Conservation (phyloP, 345 rosid species). For the Passiflora organensis region DNA sequence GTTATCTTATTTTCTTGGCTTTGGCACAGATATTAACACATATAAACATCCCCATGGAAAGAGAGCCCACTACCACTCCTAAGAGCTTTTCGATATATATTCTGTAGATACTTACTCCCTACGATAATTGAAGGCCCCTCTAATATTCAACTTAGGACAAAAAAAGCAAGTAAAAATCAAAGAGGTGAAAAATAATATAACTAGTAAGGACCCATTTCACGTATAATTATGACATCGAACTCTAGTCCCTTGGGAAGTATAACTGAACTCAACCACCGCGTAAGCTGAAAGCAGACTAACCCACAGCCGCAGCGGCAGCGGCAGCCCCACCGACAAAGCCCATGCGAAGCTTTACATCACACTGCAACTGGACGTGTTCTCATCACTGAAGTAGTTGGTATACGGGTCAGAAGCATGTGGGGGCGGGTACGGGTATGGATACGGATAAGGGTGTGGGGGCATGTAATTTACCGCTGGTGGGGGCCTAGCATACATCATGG, state of each 20-base stretch:
- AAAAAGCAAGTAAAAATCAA: conserved; percentile 7
- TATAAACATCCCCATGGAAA: conserved; percentile 41
- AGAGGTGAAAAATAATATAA: conserved; percentile 9
- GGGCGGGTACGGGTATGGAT: conserved; percentile 42
- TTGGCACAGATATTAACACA: conserved; percentile 38
- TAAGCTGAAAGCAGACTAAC: conserved; percentile 12
- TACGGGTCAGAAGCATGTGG: conserved; percentile 32
- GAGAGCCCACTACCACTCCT: conserved; percentile 26
- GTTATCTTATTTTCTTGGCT: conserved; percentile 17
- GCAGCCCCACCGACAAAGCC: background rate
- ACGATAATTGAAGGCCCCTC: conserved; percentile 33
- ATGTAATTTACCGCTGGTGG: conserved; percentile 78
- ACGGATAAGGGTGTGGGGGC: conserved; percentile 58
- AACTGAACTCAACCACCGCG: conserved; percentile 11
- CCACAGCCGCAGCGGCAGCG: background rate
- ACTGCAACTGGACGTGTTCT: conserved; percentile 83
- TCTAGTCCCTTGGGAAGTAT: conserved; percentile 13
- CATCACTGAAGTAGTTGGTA: conserved; percentile 69
- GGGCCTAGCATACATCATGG: conserved; percentile 86
- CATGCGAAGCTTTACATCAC: conserved; percentile 51
- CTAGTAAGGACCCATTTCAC: conserved; percentile 43
- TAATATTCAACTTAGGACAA: conserved; percentile 33
- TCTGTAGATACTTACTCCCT: conserved; percentile 42
- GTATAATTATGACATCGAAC: conserved; percentile 45
- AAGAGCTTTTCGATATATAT: conserved; percentile 21